Conservation (phyloP, 495 filamentous ascomycete genomes). For the Lepidopterella palustris region DNA sequence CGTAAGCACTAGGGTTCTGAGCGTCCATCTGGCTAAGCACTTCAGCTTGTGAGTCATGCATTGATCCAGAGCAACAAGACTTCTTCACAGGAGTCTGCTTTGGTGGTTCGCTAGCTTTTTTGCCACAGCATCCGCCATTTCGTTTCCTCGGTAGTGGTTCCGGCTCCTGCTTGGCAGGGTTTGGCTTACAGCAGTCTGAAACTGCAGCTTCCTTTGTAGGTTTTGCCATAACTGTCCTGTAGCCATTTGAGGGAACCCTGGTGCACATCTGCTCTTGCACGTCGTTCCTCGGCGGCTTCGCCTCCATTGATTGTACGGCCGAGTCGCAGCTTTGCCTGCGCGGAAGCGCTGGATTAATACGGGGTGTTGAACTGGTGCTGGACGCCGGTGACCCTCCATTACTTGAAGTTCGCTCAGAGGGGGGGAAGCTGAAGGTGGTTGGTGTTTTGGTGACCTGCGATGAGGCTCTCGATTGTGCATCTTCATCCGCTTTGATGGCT, state of each 20-base stretch:
- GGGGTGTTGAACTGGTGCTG: constrained; percentile 26
- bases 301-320: not conserved
- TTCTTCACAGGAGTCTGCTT: constrained; percentile 9
- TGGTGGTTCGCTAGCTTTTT: constrained; percentile 2
- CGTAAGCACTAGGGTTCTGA: not conserved
- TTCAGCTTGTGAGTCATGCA: not conserved
- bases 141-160: not conserved
- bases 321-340: constrained; percentile 8
- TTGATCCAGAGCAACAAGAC: constrained; percentile 19
- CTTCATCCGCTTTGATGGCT: constrained; percentile 20
- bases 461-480: constrained; percentile 8
- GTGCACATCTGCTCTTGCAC: not conserved
- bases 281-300: not conserved
- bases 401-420: constrained; percentile 19
- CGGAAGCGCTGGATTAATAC: constrained; percentile 9
- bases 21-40: not conserved
- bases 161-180: not conserved
- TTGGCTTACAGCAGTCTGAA: constrained; percentile 22
- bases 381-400: constrained; percentile 23
- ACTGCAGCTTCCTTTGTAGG: not conserved
- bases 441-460: constrained; percentile 12
- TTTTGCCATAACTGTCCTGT: constrained; percentile 7
- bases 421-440: constrained; percentile 10
- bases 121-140: constrained; percentile 18
- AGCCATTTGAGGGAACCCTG: not conserved